Conservation (phyloP, 2,329 filamentous ascomycete genomes). For the Colletotrichum echinochloae region DNA sequence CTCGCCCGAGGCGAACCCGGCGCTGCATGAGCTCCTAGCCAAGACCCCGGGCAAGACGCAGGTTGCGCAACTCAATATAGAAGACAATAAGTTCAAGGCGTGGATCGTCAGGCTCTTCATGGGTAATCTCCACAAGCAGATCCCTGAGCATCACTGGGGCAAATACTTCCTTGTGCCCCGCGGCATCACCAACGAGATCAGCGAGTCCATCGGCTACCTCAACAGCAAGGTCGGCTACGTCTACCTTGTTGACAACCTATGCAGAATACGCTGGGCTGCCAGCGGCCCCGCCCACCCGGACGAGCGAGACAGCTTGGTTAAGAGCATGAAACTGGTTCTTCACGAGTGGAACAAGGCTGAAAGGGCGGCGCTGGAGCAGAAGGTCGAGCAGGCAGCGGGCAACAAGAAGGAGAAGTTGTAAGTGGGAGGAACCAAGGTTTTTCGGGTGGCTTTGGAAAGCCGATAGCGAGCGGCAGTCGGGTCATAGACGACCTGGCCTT, state of each 20-base stretch:
- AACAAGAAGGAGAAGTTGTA: background rate
- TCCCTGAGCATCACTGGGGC: slow-evolving; percentile 66
- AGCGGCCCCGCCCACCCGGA: slow-evolving; percentile 75
- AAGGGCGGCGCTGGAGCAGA: slow-evolving; percentile 45
- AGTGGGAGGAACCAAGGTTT: slow-evolving; percentile 8
- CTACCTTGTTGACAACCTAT: slow-evolving; percentile 88
- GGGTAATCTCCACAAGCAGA: slow-evolving; percentile 61
- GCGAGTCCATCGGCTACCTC: slow-evolving; percentile 75
- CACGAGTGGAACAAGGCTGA: slow-evolving; percentile 64
- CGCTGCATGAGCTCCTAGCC: slow-evolving; percentile 72
- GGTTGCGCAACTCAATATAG: slow-evolving; percentile 87
- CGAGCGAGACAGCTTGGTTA: slow-evolving; percentile 76
- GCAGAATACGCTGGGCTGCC: slow-evolving; percentile 93
- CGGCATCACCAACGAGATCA: slow-evolving; percentile 70
- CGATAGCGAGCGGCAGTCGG: slow-evolving; percentile 10
- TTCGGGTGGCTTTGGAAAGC: slow-evolving; percentile 22
- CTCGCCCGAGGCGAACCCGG: slow-evolving; percentile 73
- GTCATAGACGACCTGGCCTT: slow-evolving; percentile 9
- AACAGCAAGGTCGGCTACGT: slow-evolving; percentile 96
- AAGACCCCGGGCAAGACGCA: slow-evolving; percentile 68
- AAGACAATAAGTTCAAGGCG: slow-evolving; percentile 80
- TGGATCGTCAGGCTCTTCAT: slow-evolving; percentile 69
- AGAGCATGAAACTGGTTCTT: slow-evolving; percentile 71
- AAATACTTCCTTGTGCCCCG: slow-evolving; percentile 72
- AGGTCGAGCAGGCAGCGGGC: slow-evolving; percentile 14